These are phyloP conservation scores for Candida nitratophila DNA, from an alignment of 805 yeast species.

Conservation along the genomic window DNA sequence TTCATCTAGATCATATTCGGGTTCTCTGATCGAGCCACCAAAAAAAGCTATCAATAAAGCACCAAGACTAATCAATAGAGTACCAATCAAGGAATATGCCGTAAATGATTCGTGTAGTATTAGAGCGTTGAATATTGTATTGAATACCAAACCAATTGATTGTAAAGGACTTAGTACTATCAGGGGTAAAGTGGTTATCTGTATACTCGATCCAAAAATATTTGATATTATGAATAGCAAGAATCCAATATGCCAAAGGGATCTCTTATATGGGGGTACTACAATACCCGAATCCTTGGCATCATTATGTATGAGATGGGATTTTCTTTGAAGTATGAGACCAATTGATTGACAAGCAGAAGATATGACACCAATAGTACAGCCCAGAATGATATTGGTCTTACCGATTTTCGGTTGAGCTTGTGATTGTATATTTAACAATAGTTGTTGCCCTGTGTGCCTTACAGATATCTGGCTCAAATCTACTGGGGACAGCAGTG, in stretches of 20 bases:
- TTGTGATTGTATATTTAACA: neutral
- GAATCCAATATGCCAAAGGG: conserved; percentile 74
- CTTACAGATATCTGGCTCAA: neutral
- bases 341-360: conserved; percentile 80
- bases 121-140: conserved; percentile 63
- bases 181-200: conserved; percentile 76
- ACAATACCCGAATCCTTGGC: conserved; percentile 10
- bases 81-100: conserved; percentile 49
- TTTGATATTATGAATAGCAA: conserved; percentile 64
- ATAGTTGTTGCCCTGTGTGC: neutral
- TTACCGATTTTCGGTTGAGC: neutral
- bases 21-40: conserved; percentile 61
- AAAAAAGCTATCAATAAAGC: conserved; percentile 72
- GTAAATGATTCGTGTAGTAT: conserved; percentile 67
- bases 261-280: conserved; percentile 35
- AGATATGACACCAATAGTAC: conserved; percentile 64
- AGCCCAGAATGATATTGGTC: conserved; percentile 42
- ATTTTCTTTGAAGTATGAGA: conserved; percentile 71
- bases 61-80: conserved; percentile 61
- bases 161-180: conserved; percentile 77
- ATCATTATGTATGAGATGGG: conserved; percentile 47
- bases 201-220: conserved; percentile 74
- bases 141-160: conserved; percentile 83
- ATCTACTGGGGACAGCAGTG: too few species aligned
- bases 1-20: conserved; percentile 42